These are phyloP conservation scores for Candida mesenterica DNA, from an alignment of 1,139 yeast species.

Conservation along the genomic window DNA sequence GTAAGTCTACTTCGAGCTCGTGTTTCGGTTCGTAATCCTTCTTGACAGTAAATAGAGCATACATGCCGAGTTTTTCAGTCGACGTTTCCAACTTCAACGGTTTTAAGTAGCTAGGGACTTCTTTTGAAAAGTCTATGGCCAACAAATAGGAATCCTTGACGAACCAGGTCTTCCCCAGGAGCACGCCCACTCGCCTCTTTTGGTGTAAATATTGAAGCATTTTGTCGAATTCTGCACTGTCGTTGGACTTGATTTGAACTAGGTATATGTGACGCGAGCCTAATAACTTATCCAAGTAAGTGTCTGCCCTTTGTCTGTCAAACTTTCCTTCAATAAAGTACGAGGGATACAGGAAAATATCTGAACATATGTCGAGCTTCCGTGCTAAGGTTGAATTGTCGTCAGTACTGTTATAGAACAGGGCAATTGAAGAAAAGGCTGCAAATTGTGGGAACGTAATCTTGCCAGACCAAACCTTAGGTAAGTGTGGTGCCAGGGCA, in stretches of 20 bases:
- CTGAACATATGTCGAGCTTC: conserved; percentile 31
- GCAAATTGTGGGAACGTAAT: conserved; percentile 57
- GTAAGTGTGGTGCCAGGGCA: conserved; percentile 6
- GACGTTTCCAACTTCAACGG: conserved; percentile 13
- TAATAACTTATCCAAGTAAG: conserved; percentile 52
- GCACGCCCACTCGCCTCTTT: conserved; percentile 60
- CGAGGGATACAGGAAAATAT: conserved; percentile 27
- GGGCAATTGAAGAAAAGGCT: conserved; percentile 43
- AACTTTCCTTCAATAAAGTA: conserved; percentile 65
- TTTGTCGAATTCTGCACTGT: conserved; percentile 37
- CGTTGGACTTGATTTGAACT: conserved; percentile 35
- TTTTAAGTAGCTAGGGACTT: conserved; percentile 29
- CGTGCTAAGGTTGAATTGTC: conserved; percentile 17
- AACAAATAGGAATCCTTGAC: conserved; percentile 69
- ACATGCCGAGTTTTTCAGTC: conserved; percentile 32
- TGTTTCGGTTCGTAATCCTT: conserved; percentile 35
- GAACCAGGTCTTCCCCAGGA: conserved; percentile 45
- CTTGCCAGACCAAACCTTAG: conserved; percentile 59
- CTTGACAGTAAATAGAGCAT: conserved; percentile 47
- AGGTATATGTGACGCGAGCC: conserved; percentile 52
- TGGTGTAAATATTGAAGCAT: conserved; percentile 53
- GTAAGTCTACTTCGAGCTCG: conserved; percentile 9
- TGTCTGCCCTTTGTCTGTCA: conserved; percentile 51
- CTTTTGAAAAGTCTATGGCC: conserved; percentile 36
- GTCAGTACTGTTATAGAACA: conserved; percentile 41